Evolutionary conservation across 208 protist genomes (phyloP).

Genomic region (Kentomonas sorsogonicus): DNA sequence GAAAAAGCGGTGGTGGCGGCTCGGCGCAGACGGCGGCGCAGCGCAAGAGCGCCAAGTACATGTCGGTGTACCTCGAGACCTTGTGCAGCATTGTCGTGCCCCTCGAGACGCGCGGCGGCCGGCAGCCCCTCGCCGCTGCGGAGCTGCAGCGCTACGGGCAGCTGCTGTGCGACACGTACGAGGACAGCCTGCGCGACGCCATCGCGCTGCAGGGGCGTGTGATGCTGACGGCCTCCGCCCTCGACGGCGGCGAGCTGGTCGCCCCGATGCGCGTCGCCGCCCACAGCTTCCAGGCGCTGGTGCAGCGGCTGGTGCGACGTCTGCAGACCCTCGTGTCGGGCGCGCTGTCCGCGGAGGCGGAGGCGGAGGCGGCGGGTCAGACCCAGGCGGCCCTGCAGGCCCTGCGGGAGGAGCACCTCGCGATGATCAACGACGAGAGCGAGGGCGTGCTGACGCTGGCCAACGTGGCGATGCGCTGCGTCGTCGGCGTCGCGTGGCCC

Average conservation of each 20-base stretch:
- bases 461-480: slow-evolving; percentile 36
- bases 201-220: slow-evolving; percentile 14
- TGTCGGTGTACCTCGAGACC: slow-evolving; percentile 11
- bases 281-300: slow-evolving; percentile 42
- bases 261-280: slow-evolving; percentile 39
- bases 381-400: slow-evolving; percentile 6
- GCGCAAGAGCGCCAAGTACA: neutral
- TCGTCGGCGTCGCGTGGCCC: slow-evolving; percentile 74
- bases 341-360: slow-evolving; percentile 24
- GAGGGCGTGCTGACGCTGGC: slow-evolving; percentile 47
- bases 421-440: slow-evolving; percentile 51
- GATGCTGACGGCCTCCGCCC: slow-evolving; percentile 5
- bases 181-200: slow-evolving; percentile 50
- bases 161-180: slow-evolving; percentile 71
- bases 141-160: slow-evolving; percentile 52
- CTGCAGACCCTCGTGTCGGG: slow-evolving; percentile 42
- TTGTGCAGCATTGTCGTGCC: slow-evolving; percentile 13
- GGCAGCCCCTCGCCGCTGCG: neutral
- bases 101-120: slow-evolving; percentile 1
- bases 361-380: slow-evolving; percentile 6
- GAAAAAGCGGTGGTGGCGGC: slow-evolving; percentile 5
- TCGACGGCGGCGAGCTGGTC: slow-evolving; percentile 17
- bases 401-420: slow-evolving; percentile 23
- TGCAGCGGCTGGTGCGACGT: slow-evolving; percentile 52
- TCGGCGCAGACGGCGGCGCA: slow-evolving; percentile 6